Evolutionary conservation across 371 early-diverging fungal species (phyloP).

Genomic region (Zychaea mexicana): DNA sequence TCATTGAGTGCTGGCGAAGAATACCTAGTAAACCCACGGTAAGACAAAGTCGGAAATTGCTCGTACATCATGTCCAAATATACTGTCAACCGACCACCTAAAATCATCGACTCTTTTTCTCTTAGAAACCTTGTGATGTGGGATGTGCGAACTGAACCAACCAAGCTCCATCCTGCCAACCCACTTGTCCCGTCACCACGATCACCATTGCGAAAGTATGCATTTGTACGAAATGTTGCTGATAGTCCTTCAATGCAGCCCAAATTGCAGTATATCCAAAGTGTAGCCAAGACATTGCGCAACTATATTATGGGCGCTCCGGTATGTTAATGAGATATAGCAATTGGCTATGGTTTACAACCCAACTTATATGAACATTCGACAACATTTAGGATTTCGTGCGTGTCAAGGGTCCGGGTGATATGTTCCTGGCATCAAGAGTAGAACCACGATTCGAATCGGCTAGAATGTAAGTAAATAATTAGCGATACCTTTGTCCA

Average conservation of each 20-base stretch:
- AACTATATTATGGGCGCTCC: constrained; percentile 52
- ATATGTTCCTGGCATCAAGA: constrained; percentile 68
- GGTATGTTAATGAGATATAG: constrained; percentile 29
- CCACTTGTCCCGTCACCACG: constrained; percentile 41
- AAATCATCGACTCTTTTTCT: neutral
- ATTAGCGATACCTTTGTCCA: neutral
- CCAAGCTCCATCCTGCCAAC: constrained; percentile 30
- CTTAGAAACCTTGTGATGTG: constrained; percentile 51
- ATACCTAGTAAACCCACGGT: constrained; percentile 75
- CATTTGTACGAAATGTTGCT: constrained; percentile 41
- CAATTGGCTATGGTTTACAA: too few species aligned
- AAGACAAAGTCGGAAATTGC: constrained; percentile 12
- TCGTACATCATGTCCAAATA: neutral
- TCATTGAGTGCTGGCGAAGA: constrained; percentile 69
- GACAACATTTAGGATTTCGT: constrained; percentile 65
- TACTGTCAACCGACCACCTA: neutral
- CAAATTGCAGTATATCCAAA: constrained; percentile 40
- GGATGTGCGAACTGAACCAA: constrained; percentile 52
- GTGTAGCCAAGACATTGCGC: constrained; percentile 32
- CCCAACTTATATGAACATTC: too few species aligned
- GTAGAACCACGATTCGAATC: constrained; percentile 55
- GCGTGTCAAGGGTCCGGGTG: constrained; percentile 69
- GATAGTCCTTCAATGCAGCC: constrained; percentile 56
- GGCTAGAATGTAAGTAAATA: constrained; percentile 40
- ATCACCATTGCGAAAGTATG: constrained; percentile 32